These are phyloP conservation scores for Primulina tabacum DNA, from an alignment of 257 asterid genomes.

Conservation along the genomic window DNA sequence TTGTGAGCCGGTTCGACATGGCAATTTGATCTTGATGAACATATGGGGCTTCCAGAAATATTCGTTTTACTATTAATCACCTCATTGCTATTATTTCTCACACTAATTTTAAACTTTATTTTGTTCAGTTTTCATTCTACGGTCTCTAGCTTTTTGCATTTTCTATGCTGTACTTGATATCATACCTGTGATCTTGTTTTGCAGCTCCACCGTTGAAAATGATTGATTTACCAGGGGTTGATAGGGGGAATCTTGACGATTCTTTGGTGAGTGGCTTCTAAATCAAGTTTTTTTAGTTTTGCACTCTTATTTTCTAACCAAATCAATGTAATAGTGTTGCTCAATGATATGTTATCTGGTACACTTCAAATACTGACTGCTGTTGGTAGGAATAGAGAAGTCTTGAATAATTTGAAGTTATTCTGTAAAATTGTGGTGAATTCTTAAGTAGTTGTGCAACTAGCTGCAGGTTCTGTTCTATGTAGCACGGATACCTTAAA, in stretches of 20 bases:
- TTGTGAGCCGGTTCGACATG: background rate
- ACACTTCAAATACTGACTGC: background rate
- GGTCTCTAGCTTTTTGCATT: constrained; percentile 12
- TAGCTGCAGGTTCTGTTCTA: background rate
- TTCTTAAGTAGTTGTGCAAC: background rate
- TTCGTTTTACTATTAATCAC: background rate
- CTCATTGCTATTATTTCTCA: constrained; percentile 1
- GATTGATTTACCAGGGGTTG: constrained; percentile 96
- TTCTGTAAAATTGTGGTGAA: background rate
- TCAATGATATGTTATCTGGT: background rate
- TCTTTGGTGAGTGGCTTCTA: constrained; percentile 68
- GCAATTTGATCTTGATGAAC: background rate
- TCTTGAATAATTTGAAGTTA: constrained; percentile 1
- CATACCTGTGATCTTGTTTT: constrained; percentile 21
- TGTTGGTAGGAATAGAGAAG: background rate
- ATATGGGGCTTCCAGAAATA: constrained; percentile 16
- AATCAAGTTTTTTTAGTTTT: constrained; percentile 6
- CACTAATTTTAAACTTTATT: background rate
- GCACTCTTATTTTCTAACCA: background rate
- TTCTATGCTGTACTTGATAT: constrained; percentile 19
- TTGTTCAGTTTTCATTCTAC: constrained; percentile 11
- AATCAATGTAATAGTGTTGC: background rate
- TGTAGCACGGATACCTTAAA: too few relatives aligned
- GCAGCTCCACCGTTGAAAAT: constrained; percentile 93
- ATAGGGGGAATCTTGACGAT: constrained; percentile 84